phyloP scores from a whole-genome alignment of 257 asterid species.

The Paulownia fortunei region DNA sequence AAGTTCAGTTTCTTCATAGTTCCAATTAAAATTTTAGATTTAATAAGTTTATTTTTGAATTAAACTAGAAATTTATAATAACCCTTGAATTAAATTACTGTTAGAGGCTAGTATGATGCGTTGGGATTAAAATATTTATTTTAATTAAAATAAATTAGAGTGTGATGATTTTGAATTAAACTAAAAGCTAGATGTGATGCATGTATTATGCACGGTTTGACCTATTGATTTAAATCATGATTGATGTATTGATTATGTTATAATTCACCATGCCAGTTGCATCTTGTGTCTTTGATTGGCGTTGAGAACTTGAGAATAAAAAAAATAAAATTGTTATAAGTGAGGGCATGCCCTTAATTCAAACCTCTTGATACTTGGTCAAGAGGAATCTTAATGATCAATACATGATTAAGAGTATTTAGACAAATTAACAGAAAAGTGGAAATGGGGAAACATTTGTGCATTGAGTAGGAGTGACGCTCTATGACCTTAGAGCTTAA shows the following conservation, averaged over 20 bases:
- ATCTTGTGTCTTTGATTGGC: neutral
- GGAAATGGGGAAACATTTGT: neutral
- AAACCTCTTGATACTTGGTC: conserved; percentile 16
- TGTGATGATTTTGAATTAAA: too few species aligned
- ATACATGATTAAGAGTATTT: conserved; percentile 7
- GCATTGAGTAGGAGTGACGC: neutral
- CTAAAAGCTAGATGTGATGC: neutral
- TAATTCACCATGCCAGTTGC: neutral
- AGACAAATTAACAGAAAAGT: neutral
- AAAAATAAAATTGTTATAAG: neutral
- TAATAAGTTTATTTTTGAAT: neutral
- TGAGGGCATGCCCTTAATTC: neutral
- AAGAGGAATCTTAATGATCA: conserved; percentile 25
- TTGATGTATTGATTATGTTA: neutral
- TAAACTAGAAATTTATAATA: too few species aligned
- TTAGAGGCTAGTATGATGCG: too few species aligned
- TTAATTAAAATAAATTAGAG: too few species aligned
- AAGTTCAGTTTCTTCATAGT: neutral
- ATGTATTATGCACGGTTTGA: neutral
- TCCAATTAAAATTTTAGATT: too few species aligned
- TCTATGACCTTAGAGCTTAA: neutral
- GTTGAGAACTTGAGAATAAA: neutral
- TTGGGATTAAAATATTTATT: too few species aligned
- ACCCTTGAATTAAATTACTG: too few species aligned
- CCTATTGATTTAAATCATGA: neutral